Conservation (phyloP, 1,284 basidiomycete genomes). For the Fomitopsis schrenkii region DNA sequence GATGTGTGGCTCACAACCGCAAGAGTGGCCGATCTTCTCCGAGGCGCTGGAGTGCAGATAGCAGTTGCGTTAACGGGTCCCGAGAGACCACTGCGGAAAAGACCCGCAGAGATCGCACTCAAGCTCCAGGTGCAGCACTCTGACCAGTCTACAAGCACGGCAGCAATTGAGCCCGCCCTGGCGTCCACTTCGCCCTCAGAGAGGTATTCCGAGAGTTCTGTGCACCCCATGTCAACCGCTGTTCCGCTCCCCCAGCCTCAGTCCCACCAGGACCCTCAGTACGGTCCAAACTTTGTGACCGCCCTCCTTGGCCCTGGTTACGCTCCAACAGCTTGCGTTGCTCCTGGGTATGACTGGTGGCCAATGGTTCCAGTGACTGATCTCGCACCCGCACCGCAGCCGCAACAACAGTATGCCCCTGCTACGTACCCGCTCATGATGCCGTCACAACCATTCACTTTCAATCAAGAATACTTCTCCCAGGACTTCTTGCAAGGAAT, state of each 20-base stretch:
- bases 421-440: neutral
- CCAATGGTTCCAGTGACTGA: neutral
- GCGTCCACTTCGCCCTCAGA: neutral
- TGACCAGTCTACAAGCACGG: neutral
- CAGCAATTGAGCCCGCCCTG: neutral
- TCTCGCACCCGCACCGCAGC: neutral
- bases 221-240: neutral
- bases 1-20: conserved; percentile 67
- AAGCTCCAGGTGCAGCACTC: neutral
- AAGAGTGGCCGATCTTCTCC: conserved; percentile 67
- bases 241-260: neutral
- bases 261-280: neutral
- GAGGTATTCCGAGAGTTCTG: neutral
- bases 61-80: conserved; percentile 28
- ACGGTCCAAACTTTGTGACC: neutral
- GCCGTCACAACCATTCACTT: conserved; percentile 19
- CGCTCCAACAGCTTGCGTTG: neutral
- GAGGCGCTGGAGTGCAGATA: conserved; percentile 61
- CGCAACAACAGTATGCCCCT: neutral
- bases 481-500: conserved; percentile 19
- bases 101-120: conserved; percentile 2
- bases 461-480: conserved; percentile 15
- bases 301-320: neutral
- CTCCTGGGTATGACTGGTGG: conserved; percentile 8
- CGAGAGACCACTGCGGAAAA: neutral